Conservation (phyloP, 805 yeast genomes). For the Ascoidea rubescens region DNA sequence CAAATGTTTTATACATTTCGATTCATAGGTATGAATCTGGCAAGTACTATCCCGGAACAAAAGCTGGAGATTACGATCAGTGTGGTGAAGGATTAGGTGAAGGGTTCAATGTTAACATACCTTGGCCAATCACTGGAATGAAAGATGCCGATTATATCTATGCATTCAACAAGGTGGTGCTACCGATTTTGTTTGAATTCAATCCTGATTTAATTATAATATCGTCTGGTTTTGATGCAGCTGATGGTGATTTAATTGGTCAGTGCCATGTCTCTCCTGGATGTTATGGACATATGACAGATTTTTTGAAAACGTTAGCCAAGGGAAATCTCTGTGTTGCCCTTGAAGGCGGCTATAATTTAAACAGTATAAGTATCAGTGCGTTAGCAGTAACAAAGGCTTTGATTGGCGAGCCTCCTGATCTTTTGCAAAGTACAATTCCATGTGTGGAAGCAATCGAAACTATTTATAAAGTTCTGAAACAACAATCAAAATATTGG, state of each 20-base stretch:
- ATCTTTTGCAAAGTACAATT: slow-evolving; percentile 43
- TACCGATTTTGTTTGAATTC: slow-evolving; percentile 83
- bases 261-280: slow-evolving; percentile 93
- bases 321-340: slow-evolving; percentile 81
- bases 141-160: slow-evolving; percentile 92
- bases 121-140: slow-evolving; percentile 88
- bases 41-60: slow-evolving; percentile 86
- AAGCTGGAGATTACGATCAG: slow-evolving; percentile 67
- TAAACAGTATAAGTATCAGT: slow-evolving; percentile 79
- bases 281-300: slow-evolving; percentile 95
- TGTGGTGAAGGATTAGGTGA: slow-evolving; percentile 79
- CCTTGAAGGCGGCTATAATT: slow-evolving; percentile 92
- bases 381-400: slow-evolving; percentile 90
- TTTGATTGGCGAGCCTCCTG: slow-evolving; percentile 91
- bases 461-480: slow-evolving; percentile 68
- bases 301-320: slow-evolving; percentile 75
- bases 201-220: slow-evolving; percentile 88
- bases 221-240: slow-evolving; percentile 97
- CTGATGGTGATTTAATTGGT: slow-evolving; percentile 95
- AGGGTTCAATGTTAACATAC: slow-evolving; percentile 81
- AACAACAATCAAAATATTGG: slow-evolving; percentile 80
- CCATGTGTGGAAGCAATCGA: slow-evolving; percentile 71
- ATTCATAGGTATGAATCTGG: slow-evolving; percentile 89
- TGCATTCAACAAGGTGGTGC: slow-evolving; percentile 72
- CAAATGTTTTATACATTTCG: slow-evolving; percentile 81